phyloP scores from a whole-genome alignment of 495 filamentous ascomycete genomes.

The Rhypophila decipiens region DNA sequence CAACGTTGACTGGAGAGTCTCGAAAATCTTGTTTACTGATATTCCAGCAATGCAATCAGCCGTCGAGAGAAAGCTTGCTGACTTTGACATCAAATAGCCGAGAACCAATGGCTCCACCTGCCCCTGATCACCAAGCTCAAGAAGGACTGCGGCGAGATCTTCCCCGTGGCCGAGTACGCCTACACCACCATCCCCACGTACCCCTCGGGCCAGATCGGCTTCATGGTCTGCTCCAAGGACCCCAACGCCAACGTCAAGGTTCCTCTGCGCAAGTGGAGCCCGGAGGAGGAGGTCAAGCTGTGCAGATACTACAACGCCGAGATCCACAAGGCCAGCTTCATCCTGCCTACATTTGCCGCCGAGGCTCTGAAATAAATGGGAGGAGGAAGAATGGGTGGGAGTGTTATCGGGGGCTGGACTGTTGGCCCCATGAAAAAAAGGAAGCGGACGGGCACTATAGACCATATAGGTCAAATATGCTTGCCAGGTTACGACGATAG shows the following conservation, averaged over 20 bases:
- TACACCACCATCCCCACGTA: constrained; percentile 99
- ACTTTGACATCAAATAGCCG: constrained; percentile 49
- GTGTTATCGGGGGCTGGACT: too few species aligned
- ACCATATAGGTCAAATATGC: too few species aligned
- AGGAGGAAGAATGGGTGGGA: neutral
- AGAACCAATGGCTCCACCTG: constrained; percentile 99
- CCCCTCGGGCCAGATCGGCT: constrained; percentile 97
- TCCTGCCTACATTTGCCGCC: constrained; percentile 87
- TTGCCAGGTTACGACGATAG: too few species aligned
- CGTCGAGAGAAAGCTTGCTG: too few species aligned
- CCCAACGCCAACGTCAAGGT: constrained; percentile 70
- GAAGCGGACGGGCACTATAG: too few species aligned
- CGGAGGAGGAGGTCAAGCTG: constrained; percentile 84
- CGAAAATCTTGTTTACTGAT: too few species aligned
- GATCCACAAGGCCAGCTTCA: constrained; percentile 89
- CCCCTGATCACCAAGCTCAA: constrained; percentile 83
- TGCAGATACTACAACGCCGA: constrained; percentile 94
- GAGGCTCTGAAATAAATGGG: constrained; percentile 56
- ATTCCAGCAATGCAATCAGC: too few species aligned
- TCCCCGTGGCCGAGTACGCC: constrained; percentile 95
- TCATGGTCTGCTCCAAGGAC: constrained; percentile 99
- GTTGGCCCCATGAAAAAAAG: too few species aligned
- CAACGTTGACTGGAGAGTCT: too few species aligned
- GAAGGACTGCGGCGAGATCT: constrained; percentile 94
- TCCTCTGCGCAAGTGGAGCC: constrained; percentile 69